phyloP scores from a whole-genome alignment of 1,284 basidiomycete species.

The Moniliophthora roreri region DNA sequence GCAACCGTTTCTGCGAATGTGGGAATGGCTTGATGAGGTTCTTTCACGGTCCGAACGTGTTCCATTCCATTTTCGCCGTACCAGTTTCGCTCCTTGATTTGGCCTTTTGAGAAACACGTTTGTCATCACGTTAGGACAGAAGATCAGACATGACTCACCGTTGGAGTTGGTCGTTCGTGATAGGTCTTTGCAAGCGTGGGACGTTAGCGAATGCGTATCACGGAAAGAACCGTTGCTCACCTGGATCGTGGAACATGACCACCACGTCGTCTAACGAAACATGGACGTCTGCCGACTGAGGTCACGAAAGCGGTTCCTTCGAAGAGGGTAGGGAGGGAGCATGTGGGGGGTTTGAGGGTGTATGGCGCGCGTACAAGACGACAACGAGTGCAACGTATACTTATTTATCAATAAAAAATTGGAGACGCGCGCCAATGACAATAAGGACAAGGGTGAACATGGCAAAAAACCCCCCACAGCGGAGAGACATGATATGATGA shows the following conservation, averaged over 20 bases:
- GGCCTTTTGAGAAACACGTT: slow-evolving; percentile 38
- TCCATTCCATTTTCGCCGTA: slow-evolving; percentile 77
- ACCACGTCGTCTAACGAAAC: slow-evolving; percentile 89
- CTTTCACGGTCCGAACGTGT: slow-evolving; percentile 79
- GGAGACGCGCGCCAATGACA: not conserved
- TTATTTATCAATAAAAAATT: not conserved
- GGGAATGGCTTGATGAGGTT: slow-evolving; percentile 85
- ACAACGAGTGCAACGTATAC: not conserved
- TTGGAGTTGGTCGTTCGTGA: slow-evolving; percentile 68
- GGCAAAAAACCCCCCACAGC: slow-evolving; percentile 17
- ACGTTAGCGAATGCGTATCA: slow-evolving; percentile 3
- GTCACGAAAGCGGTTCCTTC: slow-evolving; percentile 39
- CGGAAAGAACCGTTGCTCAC: slow-evolving; percentile 39
- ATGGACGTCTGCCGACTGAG: slow-evolving; percentile 83
- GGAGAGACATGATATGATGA: slow-evolving; percentile 18
- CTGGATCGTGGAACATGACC: slow-evolving; percentile 95
- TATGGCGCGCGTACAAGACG: slow-evolving; percentile 10
- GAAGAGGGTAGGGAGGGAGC: slow-evolving; percentile 27
- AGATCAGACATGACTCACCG: slow-evolving; percentile 38
- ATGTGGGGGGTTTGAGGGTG: not conserved
- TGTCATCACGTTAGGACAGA: slow-evolving; percentile 1
- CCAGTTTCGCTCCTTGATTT: slow-evolving; percentile 72
- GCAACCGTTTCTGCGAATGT: slow-evolving; percentile 83
- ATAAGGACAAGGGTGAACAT: not conserved
- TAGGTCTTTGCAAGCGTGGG: slow-evolving; percentile 47